Base-by-base conservation (phyloP, 805 yeast genomes). In the Wickerhamomyces bisporus region DNA sequence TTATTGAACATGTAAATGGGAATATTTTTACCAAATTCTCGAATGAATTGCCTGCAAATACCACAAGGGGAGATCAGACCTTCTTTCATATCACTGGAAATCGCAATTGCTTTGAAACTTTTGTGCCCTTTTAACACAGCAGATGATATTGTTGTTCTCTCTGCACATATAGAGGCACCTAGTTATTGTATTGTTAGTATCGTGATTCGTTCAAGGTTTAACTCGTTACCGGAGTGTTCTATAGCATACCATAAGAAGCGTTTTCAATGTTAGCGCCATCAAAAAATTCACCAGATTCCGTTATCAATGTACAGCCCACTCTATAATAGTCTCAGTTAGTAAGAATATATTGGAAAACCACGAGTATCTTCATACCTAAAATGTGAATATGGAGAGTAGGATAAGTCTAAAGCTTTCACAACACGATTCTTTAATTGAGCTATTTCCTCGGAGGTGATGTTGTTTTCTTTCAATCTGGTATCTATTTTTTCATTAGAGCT, bases 251-350 rank as follows among this genome's bases (percentile, higher is more conserved):
- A 54, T 85, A 89, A 34, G 93, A 78, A 3, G 97, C 98, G 57
- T 91, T 93, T 57, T 91, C 98, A 20, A 93, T 79, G 49, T 91
- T 91, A 29, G 95, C 95, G 5, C 98, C 98, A 11, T 62, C 53
- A 18, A 81, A 62, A 30, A 55, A 66, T 15, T 63, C 62, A 3
- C 76, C 83, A 8, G 64, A 55, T 0, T 54, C 58, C 1, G 86
- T 68, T 18, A 86, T 53, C 2, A 91, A 50, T 3, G 81, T 75
- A 38, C 95, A 86, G 0, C 98, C 98, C 2, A 91, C 98, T 35
- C 86, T 68, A 38, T 37, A 17, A 60, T n/a, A n/a, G n/a, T n/a
- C n/a, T n/a, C n/a, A n/a, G n/a, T n/a, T n/a, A n/a, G n/a, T n/a
- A n/a, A n/a, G n/a, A n/a, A n/a, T n/a, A n/a, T n/a, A n/a, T n/a